Conservation (phyloP, 768 basidiomycete species). For the Lanmaoa rubissima region DNA sequence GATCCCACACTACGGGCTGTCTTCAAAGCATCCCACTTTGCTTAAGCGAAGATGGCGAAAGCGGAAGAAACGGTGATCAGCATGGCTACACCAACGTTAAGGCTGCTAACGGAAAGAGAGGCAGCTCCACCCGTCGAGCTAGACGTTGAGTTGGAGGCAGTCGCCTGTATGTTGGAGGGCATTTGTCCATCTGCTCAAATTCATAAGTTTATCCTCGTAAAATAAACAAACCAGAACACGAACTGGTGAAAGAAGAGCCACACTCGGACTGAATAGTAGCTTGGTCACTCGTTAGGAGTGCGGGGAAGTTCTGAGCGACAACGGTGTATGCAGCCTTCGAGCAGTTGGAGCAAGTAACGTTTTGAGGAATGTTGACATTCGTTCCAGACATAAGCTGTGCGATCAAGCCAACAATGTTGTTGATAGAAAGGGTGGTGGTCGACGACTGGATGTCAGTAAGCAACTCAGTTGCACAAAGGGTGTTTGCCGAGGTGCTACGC, state of each 20-base stretch:
- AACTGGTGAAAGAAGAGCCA: conserved; percentile 54
- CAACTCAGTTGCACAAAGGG: conserved; percentile 57
- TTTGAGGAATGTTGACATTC: conserved; percentile 27
- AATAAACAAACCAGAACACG: conserved; percentile 13
- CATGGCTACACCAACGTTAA: conserved; percentile 27
- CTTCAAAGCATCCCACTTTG: not conserved
- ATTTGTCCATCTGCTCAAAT: conserved; percentile 30
- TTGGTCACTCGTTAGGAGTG: conserved; percentile 27
- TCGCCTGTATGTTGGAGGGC: conserved; percentile 26
- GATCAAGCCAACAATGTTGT: conserved; percentile 17
- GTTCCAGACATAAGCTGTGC: conserved; percentile 6
- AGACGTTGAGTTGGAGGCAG: conserved; percentile 23
- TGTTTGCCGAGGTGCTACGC: conserved; percentile 34
- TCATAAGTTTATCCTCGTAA: not conserved
- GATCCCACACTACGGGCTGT: no score
- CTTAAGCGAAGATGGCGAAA: conserved; percentile 36
- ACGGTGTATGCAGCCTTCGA: conserved; percentile 51
- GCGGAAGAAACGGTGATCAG: conserved; percentile 34
- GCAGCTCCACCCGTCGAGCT: conserved; percentile 19
- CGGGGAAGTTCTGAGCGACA: conserved; percentile 36
- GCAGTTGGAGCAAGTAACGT: conserved; percentile 53
- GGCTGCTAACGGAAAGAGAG: conserved; percentile 19
- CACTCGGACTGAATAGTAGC: conserved; percentile 37
- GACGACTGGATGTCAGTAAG: conserved; percentile 49
- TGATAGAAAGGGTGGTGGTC: conserved; percentile 22